Evolutionary conservation across 2,329 filamentous ascomycete species (phyloP).

Genomic region (Fusarium sp.): DNA sequence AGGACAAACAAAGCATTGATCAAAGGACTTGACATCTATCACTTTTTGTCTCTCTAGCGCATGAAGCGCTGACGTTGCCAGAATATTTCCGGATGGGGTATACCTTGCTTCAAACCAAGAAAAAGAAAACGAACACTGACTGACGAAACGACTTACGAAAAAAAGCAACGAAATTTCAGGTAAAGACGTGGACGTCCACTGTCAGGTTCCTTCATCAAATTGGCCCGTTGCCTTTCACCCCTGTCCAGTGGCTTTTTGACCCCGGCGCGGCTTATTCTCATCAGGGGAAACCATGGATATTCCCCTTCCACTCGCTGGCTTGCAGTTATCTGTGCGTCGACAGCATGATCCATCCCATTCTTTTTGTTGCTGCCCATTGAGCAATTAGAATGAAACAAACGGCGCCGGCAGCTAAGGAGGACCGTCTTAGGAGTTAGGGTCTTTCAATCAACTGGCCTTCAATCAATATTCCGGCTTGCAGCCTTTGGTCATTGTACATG

Average conservation of each 20-base stretch:
- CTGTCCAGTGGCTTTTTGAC: slow-evolving; percentile 20
- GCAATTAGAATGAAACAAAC: slow-evolving; percentile 43
- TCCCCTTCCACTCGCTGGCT: slow-evolving; percentile 28
- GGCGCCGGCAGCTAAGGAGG: slow-evolving; percentile 36
- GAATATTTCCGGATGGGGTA: background rate
- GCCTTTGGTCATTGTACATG: slow-evolving; percentile 27
- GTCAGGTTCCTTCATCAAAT: slow-evolving; percentile 12
- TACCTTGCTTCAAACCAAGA: background rate
- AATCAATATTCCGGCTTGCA: slow-evolving; percentile 3
- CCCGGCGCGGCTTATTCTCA: slow-evolving; percentile 25
- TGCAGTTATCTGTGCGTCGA: slow-evolving; percentile 33
- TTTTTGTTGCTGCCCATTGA: slow-evolving; percentile 27
- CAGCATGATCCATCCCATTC: slow-evolving; percentile 23
- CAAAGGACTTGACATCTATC: background rate
- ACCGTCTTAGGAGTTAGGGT: background rate
- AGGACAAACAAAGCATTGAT: slow-evolving; percentile 3
- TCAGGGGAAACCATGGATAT: slow-evolving; percentile 28
- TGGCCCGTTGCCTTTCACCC: background rate
- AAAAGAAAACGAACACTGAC: background rate
- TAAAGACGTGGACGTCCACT: background rate
- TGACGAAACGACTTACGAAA: slow-evolving; percentile 1
- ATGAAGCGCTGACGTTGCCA: background rate
- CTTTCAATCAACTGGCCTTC: background rate
- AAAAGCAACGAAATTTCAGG: slow-evolving; percentile 31
- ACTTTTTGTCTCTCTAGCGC: background rate